Evolutionary conservation across 1,284 basidiomycete genomes (phyloP), one percentile per base, ranked within the genome.

Genomic region (Tremellales sp.): DNA sequence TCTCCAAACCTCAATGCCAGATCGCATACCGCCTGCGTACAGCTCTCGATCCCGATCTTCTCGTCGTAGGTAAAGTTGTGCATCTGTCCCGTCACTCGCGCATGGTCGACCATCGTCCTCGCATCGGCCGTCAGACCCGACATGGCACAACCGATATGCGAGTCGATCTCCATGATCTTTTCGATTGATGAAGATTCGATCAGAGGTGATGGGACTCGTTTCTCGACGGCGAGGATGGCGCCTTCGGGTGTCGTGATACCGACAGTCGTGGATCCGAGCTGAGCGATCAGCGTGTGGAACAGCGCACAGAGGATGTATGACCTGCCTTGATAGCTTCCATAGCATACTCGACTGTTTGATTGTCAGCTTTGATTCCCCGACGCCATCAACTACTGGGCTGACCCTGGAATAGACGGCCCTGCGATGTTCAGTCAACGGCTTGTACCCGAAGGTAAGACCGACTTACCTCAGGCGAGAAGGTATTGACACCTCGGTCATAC

Each of bases 131-230:
- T 96, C 57, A 99, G 81, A 45, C 94, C 94, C 49, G 89, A 93
- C 92, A 99, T 97, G 48, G 96, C 96, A 63, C 93, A 97, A 17
- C 92, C 96, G 48, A 99, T 82, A 76, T 99, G 96, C 15, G 76
- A 68, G 77, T 99, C 96, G 65, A 98, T 97, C 79, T 98, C 94
- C 93, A 98, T 97, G 72, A 99, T 98, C 80, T 98, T 98, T 74
- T 99, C 96, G 70, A 99, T 94, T 49, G 91, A 93, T 56, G 84
- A 88, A 17, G 89, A 85, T 78, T 97, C 96, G 60, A 98, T 84
- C 48, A 99, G 82, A 22, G 91, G 88, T 0, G 93, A 97, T 76
- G 97, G 93, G 46, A 97, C 91, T 72, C 96, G 91, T 79, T 98
- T 97, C 80, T 99, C 96, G 55, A 98, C 92, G 45, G 84, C 96